Evolutionary conservation across 2,329 filamentous ascomycete genomes (phyloP), one percentile per base, ranked within the genome.

Genomic region (Ascochyta koolunga): DNA sequence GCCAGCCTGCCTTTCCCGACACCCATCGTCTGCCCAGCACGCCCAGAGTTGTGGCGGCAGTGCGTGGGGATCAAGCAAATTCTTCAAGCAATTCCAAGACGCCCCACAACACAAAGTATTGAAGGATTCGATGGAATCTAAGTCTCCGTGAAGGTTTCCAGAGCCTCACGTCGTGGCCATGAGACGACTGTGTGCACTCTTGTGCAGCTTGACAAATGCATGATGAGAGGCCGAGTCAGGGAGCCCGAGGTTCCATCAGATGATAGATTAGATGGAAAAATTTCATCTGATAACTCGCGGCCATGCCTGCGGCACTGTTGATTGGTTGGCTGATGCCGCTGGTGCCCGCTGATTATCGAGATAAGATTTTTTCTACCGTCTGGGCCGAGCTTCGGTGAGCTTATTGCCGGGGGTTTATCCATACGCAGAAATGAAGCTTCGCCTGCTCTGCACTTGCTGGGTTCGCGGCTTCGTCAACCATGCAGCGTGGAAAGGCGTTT

Each of bases 231-330:
- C 35, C 40, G 21, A 40, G 21, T 15, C 32, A 33, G 16, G 39
- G 33, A 15, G 40, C 22, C 27, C 48, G 36, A 44, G 25, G 49
- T 64, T 60, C 42, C 54, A 67, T 65, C 64, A 60, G 64, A 67
- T 67, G 62, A 66, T 59, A 47, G 58, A 66, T 66, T 62, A 64
- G 63, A 66, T 66, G 42, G 55, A 64, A 62, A 60, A 54, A 60
- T 65, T 61, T 56, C 62, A 67, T 67, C 64, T 66, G 64, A 66
- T 67, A 65, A 66, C 54, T 27, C 33, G 21, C 39, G 36, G 25
- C 22, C 46, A 39, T 44, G 49, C 50, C 48, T 59, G 38, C 35
- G 8, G 10, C 1, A 4, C 10, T 18, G 27, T 4, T 46, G 16
- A 66, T 65, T 64, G 56, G 64, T 24, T 33, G 24, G 8, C 9